Percentiles rank a stretch among this genome's conserved stretches.
These are phyloP conservation scores for Capsicum chinense DNA, from an alignment of 257 asterid species.

Conservation along the genomic window DNA sequence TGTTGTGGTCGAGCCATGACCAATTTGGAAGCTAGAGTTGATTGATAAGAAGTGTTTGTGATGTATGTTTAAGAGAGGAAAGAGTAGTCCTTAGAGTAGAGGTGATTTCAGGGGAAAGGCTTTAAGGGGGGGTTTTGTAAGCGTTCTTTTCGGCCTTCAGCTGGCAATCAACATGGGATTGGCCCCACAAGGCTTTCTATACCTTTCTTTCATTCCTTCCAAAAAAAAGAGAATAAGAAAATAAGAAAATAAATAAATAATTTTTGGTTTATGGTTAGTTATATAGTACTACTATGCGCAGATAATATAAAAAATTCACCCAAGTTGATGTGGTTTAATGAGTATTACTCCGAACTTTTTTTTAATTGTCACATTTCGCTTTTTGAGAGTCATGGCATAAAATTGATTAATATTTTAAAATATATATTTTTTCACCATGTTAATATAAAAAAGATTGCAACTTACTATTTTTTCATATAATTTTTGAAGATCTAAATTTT, in stretches of 20 bases:
- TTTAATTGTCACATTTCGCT: too few species aligned
- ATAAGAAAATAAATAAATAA: background rate
- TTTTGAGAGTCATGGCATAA: too few species aligned
- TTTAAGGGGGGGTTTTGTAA: conserved; percentile 54
- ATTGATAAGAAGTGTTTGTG: conserved; percentile 19
- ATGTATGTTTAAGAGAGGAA: background rate
- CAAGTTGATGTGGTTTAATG: background rate
- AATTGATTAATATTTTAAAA: too few species aligned
- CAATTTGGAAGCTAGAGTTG: background rate
- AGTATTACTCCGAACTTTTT: too few species aligned
- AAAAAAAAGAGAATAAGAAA: background rate
- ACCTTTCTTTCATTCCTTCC: conserved; percentile 26
- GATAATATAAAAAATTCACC: background rate
- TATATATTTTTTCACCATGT: too few species aligned
- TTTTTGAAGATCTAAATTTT: too few species aligned
- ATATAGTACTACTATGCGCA: background rate
- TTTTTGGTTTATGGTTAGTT: background rate
- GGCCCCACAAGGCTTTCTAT: conserved; percentile 52
- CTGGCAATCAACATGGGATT: conserved; percentile 47
- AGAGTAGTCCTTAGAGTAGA: background rate
- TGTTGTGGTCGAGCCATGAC: conserved; percentile 63
- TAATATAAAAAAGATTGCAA: too few species aligned
- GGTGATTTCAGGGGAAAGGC: background rate
- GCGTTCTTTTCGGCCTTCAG: conserved; percentile 68
- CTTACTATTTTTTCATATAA: too few species aligned